Evolutionary conservation across 2,329 filamentous ascomycete species (phyloP), one percentile per base, ranked within the genome.

Genomic region (Aspergillus fijiensis): DNA sequence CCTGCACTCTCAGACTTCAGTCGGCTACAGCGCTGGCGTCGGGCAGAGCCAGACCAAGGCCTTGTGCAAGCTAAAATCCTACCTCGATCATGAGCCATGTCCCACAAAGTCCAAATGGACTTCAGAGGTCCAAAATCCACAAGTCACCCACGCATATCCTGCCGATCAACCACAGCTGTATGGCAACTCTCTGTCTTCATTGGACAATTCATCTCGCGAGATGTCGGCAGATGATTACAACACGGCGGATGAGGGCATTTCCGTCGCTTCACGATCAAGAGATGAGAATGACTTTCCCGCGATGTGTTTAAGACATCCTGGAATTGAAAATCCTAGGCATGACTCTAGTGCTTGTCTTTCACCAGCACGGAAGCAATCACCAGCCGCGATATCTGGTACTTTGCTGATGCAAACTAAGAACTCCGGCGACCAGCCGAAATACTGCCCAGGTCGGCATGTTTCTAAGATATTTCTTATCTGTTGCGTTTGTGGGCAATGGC

Each of bases 401-500:
- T 16, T 45, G 39, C 39, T 10, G 16, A 9, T 7, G 14, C 39
- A 45, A 16, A 19, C 3, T 3, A 45, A 45, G 4, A 16, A 19
- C 39, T n/a, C 39, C 16, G 39, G 16, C 16, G n/a, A 19, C 16
- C 39, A 16, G 16, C 16, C 16, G 6, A n/a, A 16, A 45, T 16
- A n/a, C 16, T 45, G 14, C 6, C 16, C 14, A n/a, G 39, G 16
- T 45, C 39, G 16, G 39, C 14, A 69, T 10, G 61, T 78, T 48
- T 67, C 68, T 25, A 79, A 79, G 57, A 59, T 76, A 12, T 79
- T 79, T 58, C 75, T 79, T 19, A 76, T 79, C 47, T 79, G 77
- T 61, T 79, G 77, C 60, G 68, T 72, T 55, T 79, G 77, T 69
- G 74, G 72, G 50, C 75, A 72, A 62, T 79, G 77, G 77, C 77